These are phyloP conservation scores for Xerocomellus amylosporus DNA, from an alignment of 768 basidiomycete genomes.

Conservation along the genomic window DNA sequence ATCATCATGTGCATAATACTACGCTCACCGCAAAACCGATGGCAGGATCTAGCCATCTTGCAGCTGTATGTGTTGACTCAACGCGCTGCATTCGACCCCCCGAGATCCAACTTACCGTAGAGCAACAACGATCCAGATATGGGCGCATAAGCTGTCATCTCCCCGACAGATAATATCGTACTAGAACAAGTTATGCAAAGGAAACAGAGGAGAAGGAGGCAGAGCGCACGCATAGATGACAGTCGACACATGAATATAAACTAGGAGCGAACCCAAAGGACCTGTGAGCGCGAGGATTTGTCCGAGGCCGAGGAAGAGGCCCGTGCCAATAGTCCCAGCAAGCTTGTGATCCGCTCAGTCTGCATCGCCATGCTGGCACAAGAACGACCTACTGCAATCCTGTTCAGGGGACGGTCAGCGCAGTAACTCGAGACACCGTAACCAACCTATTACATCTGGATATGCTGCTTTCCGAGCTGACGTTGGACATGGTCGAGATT, in stretches of 20 bases:
- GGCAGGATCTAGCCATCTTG: slow-evolving; percentile 34
- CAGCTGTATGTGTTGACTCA: slow-evolving; percentile 17
- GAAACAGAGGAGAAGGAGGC: neutral
- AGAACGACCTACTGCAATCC: slow-evolving; percentile 20
- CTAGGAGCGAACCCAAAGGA: slow-evolving; percentile 30
- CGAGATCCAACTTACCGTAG: slow-evolving; percentile 18
- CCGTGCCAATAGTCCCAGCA: slow-evolving; percentile 31
- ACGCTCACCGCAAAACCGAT: slow-evolving; percentile 29
- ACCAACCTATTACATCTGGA: slow-evolving; percentile 16
- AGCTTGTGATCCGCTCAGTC: slow-evolving; percentile 15
- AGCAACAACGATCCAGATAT: slow-evolving; percentile 29
- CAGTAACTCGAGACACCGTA: neutral
- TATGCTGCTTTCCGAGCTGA: slow-evolving; percentile 19
- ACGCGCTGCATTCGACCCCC: neutral
- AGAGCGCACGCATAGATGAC: slow-evolving; percentile 29
- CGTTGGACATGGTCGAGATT: slow-evolving; percentile 19
- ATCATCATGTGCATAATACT: neutral
- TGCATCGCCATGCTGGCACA: neutral
- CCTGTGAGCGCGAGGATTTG: slow-evolving; percentile 26
- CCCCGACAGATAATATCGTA: slow-evolving; percentile 29
- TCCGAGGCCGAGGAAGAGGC: slow-evolving; percentile 32
- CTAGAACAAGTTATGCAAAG: slow-evolving; percentile 11
- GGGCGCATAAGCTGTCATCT: slow-evolving; percentile 29
- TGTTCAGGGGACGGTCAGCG: slow-evolving; percentile 1
- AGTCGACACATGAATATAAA: slow-evolving; percentile 27